A percentile compares a stretch with the other conserved stretches of the same genome.
phyloP scores from a whole-genome alignment of 768 basidiomycete species.

The Strobilomyces confusus region DNA sequence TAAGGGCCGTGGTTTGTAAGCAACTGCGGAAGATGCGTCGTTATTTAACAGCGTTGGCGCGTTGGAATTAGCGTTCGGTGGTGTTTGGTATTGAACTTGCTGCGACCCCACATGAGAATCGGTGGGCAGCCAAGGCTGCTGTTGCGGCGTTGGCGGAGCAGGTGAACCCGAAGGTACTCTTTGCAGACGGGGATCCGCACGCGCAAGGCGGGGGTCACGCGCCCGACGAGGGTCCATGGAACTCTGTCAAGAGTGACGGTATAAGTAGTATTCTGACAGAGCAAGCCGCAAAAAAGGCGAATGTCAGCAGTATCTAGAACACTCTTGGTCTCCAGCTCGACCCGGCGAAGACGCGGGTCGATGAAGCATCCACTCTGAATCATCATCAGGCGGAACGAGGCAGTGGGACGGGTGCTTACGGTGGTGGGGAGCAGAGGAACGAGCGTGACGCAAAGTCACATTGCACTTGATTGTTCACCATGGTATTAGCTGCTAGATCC shows the following conservation, averaged over 20 bases:
- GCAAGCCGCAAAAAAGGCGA: slow-evolving; percentile 17
- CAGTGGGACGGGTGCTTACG: slow-evolving; percentile 20
- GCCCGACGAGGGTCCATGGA: slow-evolving; percentile 77
- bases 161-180: slow-evolving; percentile 40
- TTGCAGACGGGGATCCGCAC: slow-evolving; percentile 63
- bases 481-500: neutral
- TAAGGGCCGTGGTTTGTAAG: slow-evolving; percentile 67
- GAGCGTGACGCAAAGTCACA: slow-evolving; percentile 19
- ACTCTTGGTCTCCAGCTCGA: slow-evolving; percentile 70
- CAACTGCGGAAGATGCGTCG: slow-evolving; percentile 14
- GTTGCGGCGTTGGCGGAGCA: slow-evolving; percentile 23
- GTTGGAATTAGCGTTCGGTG: slow-evolving; percentile 8
- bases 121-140: slow-evolving; percentile 23
- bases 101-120: slow-evolving; percentile 12
- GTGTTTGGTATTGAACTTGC: slow-evolving; percentile 17
- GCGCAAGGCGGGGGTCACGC: slow-evolving; percentile 76
- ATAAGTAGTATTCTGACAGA: slow-evolving; percentile 13
- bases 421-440: neutral
- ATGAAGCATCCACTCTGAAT: slow-evolving; percentile 93
- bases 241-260: slow-evolving; percentile 9
- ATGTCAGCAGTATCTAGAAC: slow-evolving; percentile 95
- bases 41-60: neutral
- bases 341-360: slow-evolving; percentile 59
- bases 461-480: neutral
- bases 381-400: slow-evolving; percentile 60